Evolutionary conservation across 768 basidiomycete genomes (phyloP).

Genomic region (Xerocomus spinulosus): DNA sequence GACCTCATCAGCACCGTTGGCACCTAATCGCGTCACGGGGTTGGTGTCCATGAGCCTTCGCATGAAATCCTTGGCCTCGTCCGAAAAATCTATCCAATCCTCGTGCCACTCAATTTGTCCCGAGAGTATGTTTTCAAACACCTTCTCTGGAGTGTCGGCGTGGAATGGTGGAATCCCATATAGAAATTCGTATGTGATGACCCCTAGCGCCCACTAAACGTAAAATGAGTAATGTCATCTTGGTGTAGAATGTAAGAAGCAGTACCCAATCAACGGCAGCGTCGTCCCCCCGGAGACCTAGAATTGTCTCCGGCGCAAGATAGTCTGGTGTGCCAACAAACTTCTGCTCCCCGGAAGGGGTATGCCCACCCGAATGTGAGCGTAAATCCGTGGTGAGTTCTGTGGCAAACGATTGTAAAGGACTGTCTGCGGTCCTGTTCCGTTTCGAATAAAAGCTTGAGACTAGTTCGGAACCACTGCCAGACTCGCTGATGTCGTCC

Average conservation of each 20-base stretch:
- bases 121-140: conserved; percentile 97
- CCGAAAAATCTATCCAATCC: conserved; percentile 82
- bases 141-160: conserved; percentile 93
- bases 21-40: conserved; percentile 75
- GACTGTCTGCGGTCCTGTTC: conserved; percentile 62
- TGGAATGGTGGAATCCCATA: conserved; percentile 98
- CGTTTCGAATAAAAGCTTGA: conserved; percentile 52
- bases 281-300: conserved; percentile 93
- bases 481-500: conserved; percentile 87
- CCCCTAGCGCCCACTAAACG: conserved; percentile 92
- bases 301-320: conserved; percentile 90
- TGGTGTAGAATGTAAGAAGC: conserved; percentile 15
- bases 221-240: conserved; percentile 10
- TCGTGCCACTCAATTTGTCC: conserved; percentile 95
- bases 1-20: conserved; percentile 86
- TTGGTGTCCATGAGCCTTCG: conserved; percentile 77
- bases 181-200: conserved; percentile 96
- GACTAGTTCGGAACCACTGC: conserved; percentile 72
- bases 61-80: conserved; percentile 89
- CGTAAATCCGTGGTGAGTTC: conserved; percentile 80
- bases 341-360: conserved; percentile 82
- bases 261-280: conserved; percentile 95
- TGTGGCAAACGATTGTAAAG: conserved; percentile 80
- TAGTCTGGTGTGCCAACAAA: conserved; percentile 99
- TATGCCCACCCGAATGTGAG: conserved; percentile 57